Percentiles rank a stretch among this genome's conserved stretches.
Evolutionary conservation across 164 flowering plant species (phyloP).

Genomic region (Annona cherimola): DNA sequence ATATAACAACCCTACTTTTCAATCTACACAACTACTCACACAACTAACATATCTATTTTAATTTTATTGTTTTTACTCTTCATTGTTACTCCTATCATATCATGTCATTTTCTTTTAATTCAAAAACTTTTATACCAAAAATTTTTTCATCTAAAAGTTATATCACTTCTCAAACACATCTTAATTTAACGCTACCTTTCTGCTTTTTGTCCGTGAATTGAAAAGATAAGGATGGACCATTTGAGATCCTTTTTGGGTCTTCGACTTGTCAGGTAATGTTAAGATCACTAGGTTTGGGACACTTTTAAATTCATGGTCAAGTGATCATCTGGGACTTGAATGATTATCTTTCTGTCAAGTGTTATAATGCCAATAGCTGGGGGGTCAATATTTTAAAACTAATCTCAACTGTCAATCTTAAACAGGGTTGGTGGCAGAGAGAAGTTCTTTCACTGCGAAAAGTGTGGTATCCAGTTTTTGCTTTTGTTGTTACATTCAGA

Average conservation of each 20-base stretch:
- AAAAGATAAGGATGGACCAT: not conserved
- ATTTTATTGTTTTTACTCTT: too few species aligned
- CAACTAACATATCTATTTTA: too few species aligned
- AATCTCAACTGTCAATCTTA: not conserved
- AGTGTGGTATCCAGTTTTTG: slow-evolving; percentile 26
- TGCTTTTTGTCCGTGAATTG: not conserved
- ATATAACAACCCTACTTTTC: too few species aligned
- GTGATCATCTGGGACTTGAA: not conserved
- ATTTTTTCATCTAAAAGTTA: too few species aligned
- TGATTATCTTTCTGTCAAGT: not conserved
- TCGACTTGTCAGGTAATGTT: not conserved
- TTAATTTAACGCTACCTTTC: too few species aligned
- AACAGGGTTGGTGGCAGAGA: slow-evolving; percentile 68
- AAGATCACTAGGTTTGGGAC: not conserved
- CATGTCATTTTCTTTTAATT: too few species aligned
- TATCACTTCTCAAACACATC: too few species aligned
- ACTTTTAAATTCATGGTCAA: not conserved
- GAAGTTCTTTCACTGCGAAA: slow-evolving; percentile 21
- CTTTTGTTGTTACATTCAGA: not conserved
- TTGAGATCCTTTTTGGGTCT: not conserved
- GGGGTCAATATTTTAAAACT: not conserved
- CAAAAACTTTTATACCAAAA: too few species aligned
- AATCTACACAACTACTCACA: too few species aligned
- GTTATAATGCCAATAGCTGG: not conserved
- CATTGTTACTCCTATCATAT: too few species aligned